Evolutionary conservation across 1,139 yeast genomes (phyloP).

Genomic region (Saccharomyces pastorianus): DNA sequence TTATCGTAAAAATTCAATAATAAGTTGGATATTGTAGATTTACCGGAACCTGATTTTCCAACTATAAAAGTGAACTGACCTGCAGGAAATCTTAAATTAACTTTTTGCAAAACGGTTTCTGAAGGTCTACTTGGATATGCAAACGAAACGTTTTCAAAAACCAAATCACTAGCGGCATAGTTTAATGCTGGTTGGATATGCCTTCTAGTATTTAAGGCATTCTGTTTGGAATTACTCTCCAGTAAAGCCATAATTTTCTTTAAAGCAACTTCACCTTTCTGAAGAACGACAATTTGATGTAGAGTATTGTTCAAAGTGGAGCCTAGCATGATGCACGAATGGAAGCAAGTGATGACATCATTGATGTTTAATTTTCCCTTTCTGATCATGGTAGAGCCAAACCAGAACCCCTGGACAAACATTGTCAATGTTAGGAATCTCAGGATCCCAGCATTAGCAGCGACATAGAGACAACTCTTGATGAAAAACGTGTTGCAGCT

Average conservation of each 20-base stretch:
- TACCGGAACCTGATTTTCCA: constrained; percentile 89
- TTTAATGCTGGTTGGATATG: constrained; percentile 9
- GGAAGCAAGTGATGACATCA: constrained; percentile 71
- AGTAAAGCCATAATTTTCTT: constrained; percentile 20
- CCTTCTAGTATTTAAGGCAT: constrained; percentile 7
- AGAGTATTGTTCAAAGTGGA: constrained; percentile 46
- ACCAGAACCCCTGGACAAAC: constrained; percentile 91
- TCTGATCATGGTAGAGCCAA: constrained; percentile 61
- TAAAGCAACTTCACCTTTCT: constrained; percentile 59
- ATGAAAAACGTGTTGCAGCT: constrained; percentile 44
- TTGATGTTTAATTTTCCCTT: constrained; percentile 45
- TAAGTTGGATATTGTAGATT: constrained; percentile 67
- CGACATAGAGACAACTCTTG: constrained; percentile 42
- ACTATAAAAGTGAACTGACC: constrained; percentile 53
- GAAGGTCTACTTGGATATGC: constrained; percentile 51
- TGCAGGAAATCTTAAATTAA: constrained; percentile 40
- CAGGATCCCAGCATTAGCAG: constrained; percentile 51
- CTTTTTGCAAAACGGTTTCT: constrained; percentile 37
- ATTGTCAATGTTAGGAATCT: constrained; percentile 54
- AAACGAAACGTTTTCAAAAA: constrained; percentile 52
- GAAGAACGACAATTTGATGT: constrained; percentile 46
- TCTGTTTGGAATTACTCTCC: neutral
- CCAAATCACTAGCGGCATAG: constrained; percentile 27
- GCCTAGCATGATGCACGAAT: constrained; percentile 68
- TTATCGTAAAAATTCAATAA: constrained; percentile 51